Conservation (phyloP, 73 alveolate species). For the Paramecium caudatum region DNA sequence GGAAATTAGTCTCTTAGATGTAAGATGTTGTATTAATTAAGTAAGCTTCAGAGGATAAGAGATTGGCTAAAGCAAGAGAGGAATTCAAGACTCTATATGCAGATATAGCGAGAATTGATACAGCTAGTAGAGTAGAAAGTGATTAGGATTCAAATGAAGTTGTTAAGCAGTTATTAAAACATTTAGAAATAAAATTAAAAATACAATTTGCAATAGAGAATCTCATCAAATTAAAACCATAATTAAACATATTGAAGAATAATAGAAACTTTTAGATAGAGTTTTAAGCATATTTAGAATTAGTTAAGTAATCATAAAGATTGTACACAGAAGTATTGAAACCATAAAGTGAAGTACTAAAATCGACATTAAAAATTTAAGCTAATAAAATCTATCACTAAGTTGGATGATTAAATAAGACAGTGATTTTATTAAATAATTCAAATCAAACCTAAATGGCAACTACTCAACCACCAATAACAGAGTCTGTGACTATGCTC, state of each 20-base stretch:
- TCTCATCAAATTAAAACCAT: background rate
- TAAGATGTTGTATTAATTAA: background rate
- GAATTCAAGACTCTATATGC: background rate
- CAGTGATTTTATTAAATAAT: too few relatives aligned
- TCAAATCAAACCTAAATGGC: too few relatives aligned
- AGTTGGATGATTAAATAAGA: background rate
- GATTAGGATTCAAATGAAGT: background rate
- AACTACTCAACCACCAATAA: too few relatives aligned
- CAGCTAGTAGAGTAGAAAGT: background rate
- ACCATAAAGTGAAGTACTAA: background rate
- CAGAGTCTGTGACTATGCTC: constrained; percentile 25
- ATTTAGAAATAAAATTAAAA: background rate
- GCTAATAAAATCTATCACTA: background rate
- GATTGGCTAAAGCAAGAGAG: background rate
- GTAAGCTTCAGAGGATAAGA: constrained; percentile 11
- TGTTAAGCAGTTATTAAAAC: background rate
- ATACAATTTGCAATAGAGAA: constrained; percentile 19
- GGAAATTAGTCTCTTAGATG: background rate
- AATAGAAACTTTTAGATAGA: constrained; percentile 32
- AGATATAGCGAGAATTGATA: background rate
- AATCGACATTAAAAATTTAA: background rate
- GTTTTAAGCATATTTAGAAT: background rate
- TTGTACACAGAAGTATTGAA: background rate
- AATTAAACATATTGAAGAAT: background rate
- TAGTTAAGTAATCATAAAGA: background rate